Base-by-base conservation (phyloP, 2,329 filamentous ascomycete species). In the Zasmidium citrigriseum region DNA sequence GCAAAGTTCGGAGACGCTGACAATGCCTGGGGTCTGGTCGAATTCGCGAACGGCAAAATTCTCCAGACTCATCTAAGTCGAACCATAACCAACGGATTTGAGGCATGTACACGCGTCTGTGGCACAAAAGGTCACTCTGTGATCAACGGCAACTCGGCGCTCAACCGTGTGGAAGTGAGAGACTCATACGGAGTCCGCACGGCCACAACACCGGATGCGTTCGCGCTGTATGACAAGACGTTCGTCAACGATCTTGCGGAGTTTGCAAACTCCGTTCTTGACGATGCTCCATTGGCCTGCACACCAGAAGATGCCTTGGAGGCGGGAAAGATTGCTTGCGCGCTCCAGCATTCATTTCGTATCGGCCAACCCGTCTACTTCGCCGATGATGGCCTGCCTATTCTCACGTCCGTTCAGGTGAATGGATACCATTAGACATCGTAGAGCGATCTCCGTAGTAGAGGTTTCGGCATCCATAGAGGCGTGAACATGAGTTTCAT, bases 11-110 rank as follows among this genome's bases (percentile, higher is more conserved):
- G 52, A 2, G 52, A 54, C 38, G 21, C 20, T 14, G 52, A 54
- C 38, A 54, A 54, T 44, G 52, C 20, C 38, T 54, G 52, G 52
- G 52, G 38, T 23, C 18, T 54, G 27, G 52, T 54, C 41, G 52
- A 54, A 18, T 54, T 54, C 44, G 52, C 52, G 5, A 54, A 54
- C 21, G 52, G 52, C 2, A 54, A 54, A 29, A 24, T 46, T 12
- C 22, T 54, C 23, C 21, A 21, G 22, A 54, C 52, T 4, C 52
- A 45, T n/a, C 14, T 54, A 12, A 27, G 38, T 16, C 29, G 52
- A n/a, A 54, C 34, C 21, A 21, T 46, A 4, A 54, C 52, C 11
- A 54, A 54, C 34, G 52, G 52, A 10, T 54, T 46, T 25, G 52
- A 54, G 27, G 41, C 20, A 16, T 14, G 38, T 4, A 54, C 52